phyloP scores from a whole-genome alignment of 2,329 filamentous ascomycete genomes.

The Diaporthe sp. region DNA sequence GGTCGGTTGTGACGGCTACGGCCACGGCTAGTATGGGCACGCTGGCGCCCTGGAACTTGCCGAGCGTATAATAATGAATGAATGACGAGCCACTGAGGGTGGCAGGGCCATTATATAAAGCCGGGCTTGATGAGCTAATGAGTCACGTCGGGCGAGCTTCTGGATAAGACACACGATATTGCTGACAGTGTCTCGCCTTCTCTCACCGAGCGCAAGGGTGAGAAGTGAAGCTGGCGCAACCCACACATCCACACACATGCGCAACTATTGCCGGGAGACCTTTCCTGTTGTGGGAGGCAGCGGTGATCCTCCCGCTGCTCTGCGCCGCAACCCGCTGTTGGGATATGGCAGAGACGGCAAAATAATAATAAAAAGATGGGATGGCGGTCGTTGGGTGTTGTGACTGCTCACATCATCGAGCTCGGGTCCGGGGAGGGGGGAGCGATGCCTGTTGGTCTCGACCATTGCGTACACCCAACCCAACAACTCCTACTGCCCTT shows the following conservation, averaged over 20 bases:
- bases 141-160: background rate
- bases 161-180: background rate
- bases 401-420: conserved; percentile 18
- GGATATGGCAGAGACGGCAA: background rate
- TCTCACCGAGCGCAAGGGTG: background rate
- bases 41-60: background rate
- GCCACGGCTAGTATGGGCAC: background rate
- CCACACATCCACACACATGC: conserved; percentile 17
- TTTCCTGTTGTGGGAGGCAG: conserved; percentile 18
- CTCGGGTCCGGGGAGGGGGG: background rate
- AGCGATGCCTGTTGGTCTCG: background rate
- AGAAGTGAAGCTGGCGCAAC: background rate
- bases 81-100: background rate
- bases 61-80: background rate
- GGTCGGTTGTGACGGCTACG: background rate
- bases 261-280: conserved; percentile 11
- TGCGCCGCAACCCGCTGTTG: conserved; percentile 6
- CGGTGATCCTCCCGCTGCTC: conserved; percentile 13
- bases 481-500: too few species aligned
- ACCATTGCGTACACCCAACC: background rate
- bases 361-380: background rate
- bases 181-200: background rate
- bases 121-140: background rate
- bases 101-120: background rate
- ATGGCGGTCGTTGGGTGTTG: background rate